Conservation (phyloP, 2,329 filamentous ascomycete genomes). For the Dothideomycetes sp. region DNA sequence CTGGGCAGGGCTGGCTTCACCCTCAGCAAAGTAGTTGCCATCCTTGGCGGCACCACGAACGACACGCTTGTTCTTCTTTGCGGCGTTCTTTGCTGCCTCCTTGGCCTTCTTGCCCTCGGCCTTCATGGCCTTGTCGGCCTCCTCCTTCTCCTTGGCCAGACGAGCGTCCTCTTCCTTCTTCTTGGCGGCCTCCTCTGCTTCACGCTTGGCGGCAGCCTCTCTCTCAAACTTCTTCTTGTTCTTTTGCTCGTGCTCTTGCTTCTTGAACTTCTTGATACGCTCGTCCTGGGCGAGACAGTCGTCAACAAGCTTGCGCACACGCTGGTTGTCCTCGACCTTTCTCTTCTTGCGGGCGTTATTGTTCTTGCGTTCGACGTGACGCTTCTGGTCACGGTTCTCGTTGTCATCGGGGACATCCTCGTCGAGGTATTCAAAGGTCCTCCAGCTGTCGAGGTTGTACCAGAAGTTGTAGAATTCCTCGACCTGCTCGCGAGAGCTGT, state of each 20-base stretch:
- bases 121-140: slow-evolving; percentile 72
- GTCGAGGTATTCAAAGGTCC: slow-evolving; percentile 94
- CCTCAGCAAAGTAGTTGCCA: slow-evolving; percentile 79
- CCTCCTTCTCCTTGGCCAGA: slow-evolving; percentile 74
- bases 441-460: slow-evolving; percentile 99
- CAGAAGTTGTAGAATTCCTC: slow-evolving; percentile 99
- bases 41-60: slow-evolving; percentile 92
- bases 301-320: slow-evolving; percentile 82
- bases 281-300: slow-evolving; percentile 77
- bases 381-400: slow-evolving; percentile 98
- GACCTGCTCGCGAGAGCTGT: slow-evolving; percentile 79
- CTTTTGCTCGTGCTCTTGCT: slow-evolving; percentile 85
- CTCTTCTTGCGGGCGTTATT: slow-evolving; percentile 96
- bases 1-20: slow-evolving; percentile 63
- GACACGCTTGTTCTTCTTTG: slow-evolving; percentile 99
- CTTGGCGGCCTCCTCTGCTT: slow-evolving; percentile 73
- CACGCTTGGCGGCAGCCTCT: slow-evolving; percentile 83
- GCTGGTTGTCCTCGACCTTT: slow-evolving; percentile 94
- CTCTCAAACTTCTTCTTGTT: slow-evolving; percentile 88
- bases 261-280: slow-evolving; percentile 94
- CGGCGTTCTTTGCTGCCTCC: slow-evolving; percentile 95
- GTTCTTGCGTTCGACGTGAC: slow-evolving; percentile 97
- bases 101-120: slow-evolving; percentile 90
- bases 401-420: slow-evolving; percentile 98
- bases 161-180: slow-evolving; percentile 77